phyloP scores from a whole-genome alignment of 768 basidiomycete species.

The Kwoniella heveanensis region DNA sequence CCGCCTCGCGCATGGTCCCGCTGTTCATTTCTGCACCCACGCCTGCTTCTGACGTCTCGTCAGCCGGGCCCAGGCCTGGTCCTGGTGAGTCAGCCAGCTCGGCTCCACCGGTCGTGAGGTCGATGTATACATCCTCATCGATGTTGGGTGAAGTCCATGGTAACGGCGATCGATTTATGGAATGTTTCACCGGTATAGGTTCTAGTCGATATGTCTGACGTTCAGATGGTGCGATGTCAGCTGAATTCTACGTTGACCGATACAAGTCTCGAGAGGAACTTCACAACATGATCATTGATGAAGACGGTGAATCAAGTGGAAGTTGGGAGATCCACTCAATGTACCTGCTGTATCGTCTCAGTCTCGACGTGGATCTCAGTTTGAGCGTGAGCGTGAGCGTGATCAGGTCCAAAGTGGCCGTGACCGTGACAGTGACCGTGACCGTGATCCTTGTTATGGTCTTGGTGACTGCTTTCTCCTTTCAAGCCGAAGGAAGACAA shows the following conservation, averaged over 20 bases:
- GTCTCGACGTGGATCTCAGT: constrained; percentile 22
- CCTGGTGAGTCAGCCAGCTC: background rate
- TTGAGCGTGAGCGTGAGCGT: background rate
- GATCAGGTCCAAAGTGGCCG: background rate
- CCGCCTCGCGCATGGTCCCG: too few relatives aligned
- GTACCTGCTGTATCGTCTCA: constrained; percentile 23
- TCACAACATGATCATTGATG: too few relatives aligned
- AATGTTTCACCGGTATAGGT: constrained; percentile 6
- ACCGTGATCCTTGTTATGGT: too few relatives aligned
- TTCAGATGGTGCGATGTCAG: background rate
- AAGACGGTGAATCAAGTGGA: too few relatives aligned
- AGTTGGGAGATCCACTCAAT: too few relatives aligned
- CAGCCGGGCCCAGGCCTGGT: too few relatives aligned
- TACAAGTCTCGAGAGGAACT: too few relatives aligned
- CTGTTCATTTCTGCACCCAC: too few relatives aligned
- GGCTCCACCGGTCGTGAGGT: background rate
- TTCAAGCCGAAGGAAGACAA: background rate
- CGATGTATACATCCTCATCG: background rate
- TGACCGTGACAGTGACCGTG: background rate
- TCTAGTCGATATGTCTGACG: constrained; percentile 20
- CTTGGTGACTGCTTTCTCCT: background rate
- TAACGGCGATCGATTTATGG: constrained; percentile 12
- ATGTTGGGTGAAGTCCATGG: background rate
- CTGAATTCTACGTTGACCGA: background rate
- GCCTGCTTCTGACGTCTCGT: too few relatives aligned